These are phyloP conservation scores for Xanthoparmelia taractica DNA, from an alignment of 495 filamentous ascomycete genomes.

Conservation along the genomic window DNA sequence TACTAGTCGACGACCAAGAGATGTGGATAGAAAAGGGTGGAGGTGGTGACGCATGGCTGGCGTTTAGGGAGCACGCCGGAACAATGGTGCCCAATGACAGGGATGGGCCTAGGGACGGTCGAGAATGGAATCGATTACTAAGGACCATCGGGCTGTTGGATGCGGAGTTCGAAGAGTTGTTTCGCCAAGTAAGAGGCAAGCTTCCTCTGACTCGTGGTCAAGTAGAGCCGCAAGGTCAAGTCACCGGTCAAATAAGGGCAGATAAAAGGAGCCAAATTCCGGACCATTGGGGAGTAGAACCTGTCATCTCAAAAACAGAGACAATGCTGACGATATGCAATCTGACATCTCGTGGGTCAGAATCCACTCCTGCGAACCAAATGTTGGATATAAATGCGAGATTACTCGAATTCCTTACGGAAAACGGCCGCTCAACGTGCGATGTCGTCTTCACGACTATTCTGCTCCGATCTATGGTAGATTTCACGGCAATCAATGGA, in stretches of 20 bases:
- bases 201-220: neutral
- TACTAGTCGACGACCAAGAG: conserved; percentile 52
- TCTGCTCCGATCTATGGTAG: conserved; percentile 67
- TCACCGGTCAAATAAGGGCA: neutral
- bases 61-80: conserved; percentile 43
- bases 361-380: conserved; percentile 35
- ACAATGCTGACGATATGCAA: conserved; percentile 40
- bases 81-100: conserved; percentile 46
- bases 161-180: conserved; percentile 31
- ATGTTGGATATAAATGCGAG: conserved; percentile 41
- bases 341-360: conserved; percentile 38
- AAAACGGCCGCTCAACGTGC: conserved; percentile 27
- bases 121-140: conserved; percentile 34
- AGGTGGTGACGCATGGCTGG: conserved; percentile 63
- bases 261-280: neutral
- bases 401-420: conserved; percentile 27
- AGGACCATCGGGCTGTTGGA: conserved; percentile 42
- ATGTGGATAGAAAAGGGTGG: conserved; percentile 52
- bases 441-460: conserved; percentile 69
- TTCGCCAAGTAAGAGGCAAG: conserved; percentile 15
- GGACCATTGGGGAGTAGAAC: neutral
- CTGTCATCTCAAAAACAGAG: conserved; percentile 16
- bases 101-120: conserved; percentile 32
- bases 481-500: conserved; percentile 66
- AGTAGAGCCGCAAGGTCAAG: neutral